phyloP scores from a whole-genome alignment of 1,284 basidiomycete genomes.

The Kwoniella shivajii region DNA sequence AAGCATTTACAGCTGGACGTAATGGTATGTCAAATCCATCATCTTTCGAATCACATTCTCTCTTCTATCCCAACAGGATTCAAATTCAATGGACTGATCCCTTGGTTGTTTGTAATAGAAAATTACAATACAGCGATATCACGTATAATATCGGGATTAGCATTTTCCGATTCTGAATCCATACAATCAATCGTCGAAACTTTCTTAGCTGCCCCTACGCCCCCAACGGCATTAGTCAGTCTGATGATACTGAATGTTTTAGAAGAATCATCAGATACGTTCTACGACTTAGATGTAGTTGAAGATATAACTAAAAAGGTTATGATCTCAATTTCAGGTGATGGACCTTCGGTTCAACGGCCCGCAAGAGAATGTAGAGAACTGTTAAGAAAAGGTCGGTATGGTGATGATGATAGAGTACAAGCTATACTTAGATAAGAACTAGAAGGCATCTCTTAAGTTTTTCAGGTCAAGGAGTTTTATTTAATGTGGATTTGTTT shows the following conservation, averaged over 20 bases:
- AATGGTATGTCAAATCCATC: slow-evolving; percentile 62
- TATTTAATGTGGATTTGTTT: too few species aligned
- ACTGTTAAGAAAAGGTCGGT: slow-evolving; percentile 59
- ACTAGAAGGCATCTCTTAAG: too few species aligned
- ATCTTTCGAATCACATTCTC: background rate
- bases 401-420: slow-evolving; percentile 16
- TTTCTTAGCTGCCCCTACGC: slow-evolving; percentile 41
- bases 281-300: slow-evolving; percentile 65
- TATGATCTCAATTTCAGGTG: slow-evolving; percentile 61
- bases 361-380: slow-evolving; percentile 85
- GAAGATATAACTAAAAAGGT: slow-evolving; percentile 73
- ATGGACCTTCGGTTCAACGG: slow-evolving; percentile 63
- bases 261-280: slow-evolving; percentile 61
- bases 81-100: background rate
- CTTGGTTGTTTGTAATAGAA: slow-evolving; percentile 57
- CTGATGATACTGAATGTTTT: slow-evolving; percentile 69
- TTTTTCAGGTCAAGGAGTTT: too few species aligned
- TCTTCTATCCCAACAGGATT: too few species aligned
- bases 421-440: slow-evolving; percentile 13
- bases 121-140: slow-evolving; percentile 72
- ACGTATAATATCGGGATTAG: slow-evolving; percentile 67
- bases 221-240: slow-evolving; percentile 57
- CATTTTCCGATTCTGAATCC: slow-evolving; percentile 63
- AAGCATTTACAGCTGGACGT: slow-evolving; percentile 73
- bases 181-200: slow-evolving; percentile 69